A percentile compares a stretch with the other conserved stretches of the same genome.
These are phyloP conservation scores for Aspergillus oerlinghausenensis DNA, from an alignment of 2,329 filamentous ascomycete species.

Conservation along the genomic window DNA sequence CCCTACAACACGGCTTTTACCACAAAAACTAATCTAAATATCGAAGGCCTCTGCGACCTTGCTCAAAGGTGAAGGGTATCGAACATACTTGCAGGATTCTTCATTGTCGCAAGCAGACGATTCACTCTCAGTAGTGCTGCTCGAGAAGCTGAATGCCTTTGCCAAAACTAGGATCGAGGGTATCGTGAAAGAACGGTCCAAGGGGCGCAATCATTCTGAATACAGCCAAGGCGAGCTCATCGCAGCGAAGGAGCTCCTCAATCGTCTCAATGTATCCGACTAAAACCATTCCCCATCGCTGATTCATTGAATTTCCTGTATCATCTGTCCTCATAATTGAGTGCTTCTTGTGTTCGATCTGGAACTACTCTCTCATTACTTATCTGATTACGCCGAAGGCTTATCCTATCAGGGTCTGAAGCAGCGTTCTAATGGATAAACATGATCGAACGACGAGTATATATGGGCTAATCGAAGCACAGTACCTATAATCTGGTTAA, in stretches of 20 bases:
- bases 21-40: neutral
- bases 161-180: constrained; percentile 33
- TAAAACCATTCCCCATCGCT: neutral
- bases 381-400: too few species aligned
- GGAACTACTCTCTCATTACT: neutral
- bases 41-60: constrained; percentile 26
- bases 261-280: constrained; percentile 16
- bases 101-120: constrained; percentile 7
- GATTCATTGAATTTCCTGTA: neutral
- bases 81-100: constrained; percentile 2
- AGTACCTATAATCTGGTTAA: too few species aligned
- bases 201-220: constrained; percentile 26
- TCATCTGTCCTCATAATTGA: neutral
- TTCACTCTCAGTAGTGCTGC: constrained; percentile 18
- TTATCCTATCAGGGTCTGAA: too few species aligned
- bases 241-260: constrained; percentile 39
- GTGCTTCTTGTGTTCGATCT: neutral
- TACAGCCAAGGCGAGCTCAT: constrained; percentile 37
- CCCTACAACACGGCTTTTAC: neutral
- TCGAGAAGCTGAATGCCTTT: constrained; percentile 32
- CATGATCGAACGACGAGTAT: too few species aligned
- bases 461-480: too few species aligned
- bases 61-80: constrained; percentile 13
- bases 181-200: constrained; percentile 33
- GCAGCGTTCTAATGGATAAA: too few species aligned